A percentile compares a stretch with the other conserved stretches of the same genome.
These are phyloP conservation scores for Royoungia palumana DNA, from an alignment of 768 basidiomycete species.

Conservation along the genomic window DNA sequence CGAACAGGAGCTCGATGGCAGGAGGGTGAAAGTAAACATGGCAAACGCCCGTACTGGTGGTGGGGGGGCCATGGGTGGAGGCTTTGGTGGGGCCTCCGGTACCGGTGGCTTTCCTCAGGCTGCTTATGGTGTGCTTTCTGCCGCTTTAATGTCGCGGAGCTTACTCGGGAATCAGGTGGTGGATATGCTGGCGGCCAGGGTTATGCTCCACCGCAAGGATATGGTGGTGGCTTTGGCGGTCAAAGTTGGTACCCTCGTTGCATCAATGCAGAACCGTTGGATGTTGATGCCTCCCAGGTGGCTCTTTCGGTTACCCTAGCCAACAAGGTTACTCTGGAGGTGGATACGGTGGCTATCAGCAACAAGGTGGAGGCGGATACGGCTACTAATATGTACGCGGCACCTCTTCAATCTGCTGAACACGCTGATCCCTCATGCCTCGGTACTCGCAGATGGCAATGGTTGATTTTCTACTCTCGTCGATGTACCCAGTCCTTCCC, in stretches of 20 bases:
- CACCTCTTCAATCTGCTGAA: no score
- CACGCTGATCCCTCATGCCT: not conserved
- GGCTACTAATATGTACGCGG: conserved; percentile 23
- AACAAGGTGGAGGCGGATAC: conserved; percentile 25
- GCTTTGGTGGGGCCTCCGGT: conserved; percentile 30
- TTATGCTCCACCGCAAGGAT: conserved; percentile 22
- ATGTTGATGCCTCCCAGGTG: conserved; percentile 5
- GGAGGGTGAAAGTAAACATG: conserved; percentile 85
- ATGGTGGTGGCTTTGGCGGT: conserved; percentile 21
- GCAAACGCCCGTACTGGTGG: conserved; percentile 69
- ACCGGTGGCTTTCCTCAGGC: conserved; percentile 35
- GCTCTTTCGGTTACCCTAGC: conserved; percentile 11
- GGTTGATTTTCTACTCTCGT: not conserved
- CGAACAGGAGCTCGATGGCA: conserved; percentile 91
- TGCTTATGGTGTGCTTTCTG: conserved; percentile 20
- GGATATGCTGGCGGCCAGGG: conserved; percentile 30
- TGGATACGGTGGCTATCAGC: conserved; percentile 28
- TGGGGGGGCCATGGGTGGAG: conserved; percentile 34
- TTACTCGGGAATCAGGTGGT: conserved; percentile 24
- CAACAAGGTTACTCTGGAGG: conserved; percentile 21
- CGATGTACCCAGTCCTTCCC: not conserved
- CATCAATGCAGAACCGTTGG: not conserved
- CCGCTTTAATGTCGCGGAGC: not conserved
- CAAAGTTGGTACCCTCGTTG: conserved; percentile 6
- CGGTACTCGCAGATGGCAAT: not conserved